A percentile compares a stretch with the other conserved stretches of the same genome.
These are phyloP conservation scores for Ephemerocybe angulata DNA, from an alignment of 768 basidiomycete genomes.

Conservation along the genomic window DNA sequence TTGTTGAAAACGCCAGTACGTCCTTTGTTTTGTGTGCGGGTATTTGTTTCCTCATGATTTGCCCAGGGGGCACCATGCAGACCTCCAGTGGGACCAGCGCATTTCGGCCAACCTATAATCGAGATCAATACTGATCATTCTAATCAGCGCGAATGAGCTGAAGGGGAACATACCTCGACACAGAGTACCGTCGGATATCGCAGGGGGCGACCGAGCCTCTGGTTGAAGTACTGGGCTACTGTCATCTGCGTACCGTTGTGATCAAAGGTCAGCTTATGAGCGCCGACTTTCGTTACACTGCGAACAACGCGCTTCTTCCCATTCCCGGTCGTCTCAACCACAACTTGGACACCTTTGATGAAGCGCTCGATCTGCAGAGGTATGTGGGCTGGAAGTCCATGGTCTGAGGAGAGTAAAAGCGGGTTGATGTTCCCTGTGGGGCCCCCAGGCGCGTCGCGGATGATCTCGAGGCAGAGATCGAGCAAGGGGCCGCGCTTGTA, in stretches of 20 bases:
- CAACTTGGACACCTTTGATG: slow-evolving; percentile 32
- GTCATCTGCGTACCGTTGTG: slow-evolving; percentile 44
- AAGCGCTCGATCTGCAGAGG: slow-evolving; percentile 39
- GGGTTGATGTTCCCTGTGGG: slow-evolving; percentile 21
- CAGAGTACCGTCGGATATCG: slow-evolving; percentile 51
- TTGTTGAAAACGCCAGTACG: slow-evolving; percentile 65
- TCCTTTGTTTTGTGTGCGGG: slow-evolving; percentile 61
- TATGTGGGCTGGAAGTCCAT: slow-evolving; percentile 47
- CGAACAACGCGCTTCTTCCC: slow-evolving; percentile 47
- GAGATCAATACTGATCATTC: neutral
- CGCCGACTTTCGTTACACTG: slow-evolving; percentile 49
- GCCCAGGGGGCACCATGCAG: slow-evolving; percentile 59
- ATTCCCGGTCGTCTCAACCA: slow-evolving; percentile 21
- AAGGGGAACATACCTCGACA: slow-evolving; percentile 42
- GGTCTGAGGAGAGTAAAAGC: slow-evolving; percentile 29
- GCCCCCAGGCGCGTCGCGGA: neutral
- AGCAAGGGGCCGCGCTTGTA: slow-evolving; percentile 62
- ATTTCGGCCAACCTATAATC: slow-evolving; percentile 49
- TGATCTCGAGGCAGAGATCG: slow-evolving; percentile 41
- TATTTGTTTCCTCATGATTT: slow-evolving; percentile 67
- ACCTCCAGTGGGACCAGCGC: slow-evolving; percentile 68
- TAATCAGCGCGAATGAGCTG: neutral
- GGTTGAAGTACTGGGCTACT: slow-evolving; percentile 37
- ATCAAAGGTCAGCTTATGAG: slow-evolving; percentile 44
- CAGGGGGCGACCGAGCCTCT: slow-evolving; percentile 27